phyloP scores from a whole-genome alignment of 306 rosid species.

The Cucumis cinereus region DNA sequence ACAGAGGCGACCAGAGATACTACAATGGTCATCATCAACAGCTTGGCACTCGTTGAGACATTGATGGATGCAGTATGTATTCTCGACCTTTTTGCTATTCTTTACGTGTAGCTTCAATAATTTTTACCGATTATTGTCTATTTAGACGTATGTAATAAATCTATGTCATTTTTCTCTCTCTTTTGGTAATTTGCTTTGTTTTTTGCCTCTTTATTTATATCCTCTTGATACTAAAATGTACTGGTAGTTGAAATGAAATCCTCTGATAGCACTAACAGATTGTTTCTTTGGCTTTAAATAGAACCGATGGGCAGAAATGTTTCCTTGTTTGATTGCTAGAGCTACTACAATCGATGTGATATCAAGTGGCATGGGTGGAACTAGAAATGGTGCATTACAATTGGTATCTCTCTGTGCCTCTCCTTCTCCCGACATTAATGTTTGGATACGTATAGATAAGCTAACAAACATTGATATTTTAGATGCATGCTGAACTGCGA shows the following conservation, averaged over 20 bases:
- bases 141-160: neutral
- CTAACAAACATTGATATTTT: neutral
- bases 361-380: constrained; percentile 41
- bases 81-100: constrained; percentile 5
- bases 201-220: neutral
- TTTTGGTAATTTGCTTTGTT: neutral
- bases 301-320: constrained; percentile 80
- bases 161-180: neutral
- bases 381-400: constrained; percentile 52
- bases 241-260: constrained; percentile 1
- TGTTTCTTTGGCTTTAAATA: constrained; percentile 16
- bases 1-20: constrained; percentile 53
- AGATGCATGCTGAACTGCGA: constrained; percentile 85
- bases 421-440: neutral
- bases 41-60: constrained; percentile 45
- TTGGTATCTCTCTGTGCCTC: constrained; percentile 35
- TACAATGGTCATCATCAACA: constrained; percentile 31
- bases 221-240: neutral
- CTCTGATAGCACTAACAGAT: neutral
- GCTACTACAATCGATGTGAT: constrained; percentile 40
- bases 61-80: constrained; percentile 55
- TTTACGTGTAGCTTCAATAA: neutral
- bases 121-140: neutral
- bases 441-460: neutral
- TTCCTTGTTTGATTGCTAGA: constrained; percentile 50